phyloP scores from a whole-genome alignment of 2,329 filamentous ascomycete species.

The Aspergillus fructus region DNA sequence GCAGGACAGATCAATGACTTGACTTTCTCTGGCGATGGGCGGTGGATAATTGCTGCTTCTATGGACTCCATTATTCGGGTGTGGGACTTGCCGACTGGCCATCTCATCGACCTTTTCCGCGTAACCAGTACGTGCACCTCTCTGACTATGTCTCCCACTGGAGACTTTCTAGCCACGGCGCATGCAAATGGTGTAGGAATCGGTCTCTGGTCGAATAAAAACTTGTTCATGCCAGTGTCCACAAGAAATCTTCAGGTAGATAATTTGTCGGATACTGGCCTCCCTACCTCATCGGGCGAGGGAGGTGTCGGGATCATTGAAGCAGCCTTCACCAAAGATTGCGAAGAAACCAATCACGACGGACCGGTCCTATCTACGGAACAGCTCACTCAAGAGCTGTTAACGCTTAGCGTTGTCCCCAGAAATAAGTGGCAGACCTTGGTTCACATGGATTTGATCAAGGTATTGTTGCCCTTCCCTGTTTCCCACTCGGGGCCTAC shows the following conservation, averaged over 20 bases:
- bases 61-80: slow-evolving; percentile 77
- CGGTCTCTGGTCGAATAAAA: slow-evolving; percentile 94
- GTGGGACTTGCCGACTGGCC: slow-evolving; percentile 94
- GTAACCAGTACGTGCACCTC: slow-evolving; percentile 77
- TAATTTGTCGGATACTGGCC: slow-evolving; percentile 64
- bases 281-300: slow-evolving; percentile 79
- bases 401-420: slow-evolving; percentile 85
- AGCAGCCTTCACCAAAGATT: slow-evolving; percentile 66
- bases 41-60: slow-evolving; percentile 88
- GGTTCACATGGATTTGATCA: slow-evolving; percentile 86
- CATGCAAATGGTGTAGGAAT: slow-evolving; percentile 80
- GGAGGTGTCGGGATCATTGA: slow-evolving; percentile 73
- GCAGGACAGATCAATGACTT: slow-evolving; percentile 73
- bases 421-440: slow-evolving; percentile 93
- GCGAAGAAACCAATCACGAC: slow-evolving; percentile 47
- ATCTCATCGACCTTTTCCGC: slow-evolving; percentile 88
- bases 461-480: slow-evolving; percentile 29
- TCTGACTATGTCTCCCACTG: slow-evolving; percentile 82
- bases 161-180: slow-evolving; percentile 91
- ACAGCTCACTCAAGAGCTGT: slow-evolving; percentile 77
- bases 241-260: slow-evolving; percentile 80
- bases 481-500: background rate
- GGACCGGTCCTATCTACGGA: slow-evolving; percentile 63
- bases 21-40: slow-evolving; percentile 86
- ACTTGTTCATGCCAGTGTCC: slow-evolving; percentile 83